A percentile compares a stretch with the other conserved stretches of the same genome.
Conservation (phyloP, 2,329 filamentous ascomycete genomes). For the Exserohilum turcica region DNA sequence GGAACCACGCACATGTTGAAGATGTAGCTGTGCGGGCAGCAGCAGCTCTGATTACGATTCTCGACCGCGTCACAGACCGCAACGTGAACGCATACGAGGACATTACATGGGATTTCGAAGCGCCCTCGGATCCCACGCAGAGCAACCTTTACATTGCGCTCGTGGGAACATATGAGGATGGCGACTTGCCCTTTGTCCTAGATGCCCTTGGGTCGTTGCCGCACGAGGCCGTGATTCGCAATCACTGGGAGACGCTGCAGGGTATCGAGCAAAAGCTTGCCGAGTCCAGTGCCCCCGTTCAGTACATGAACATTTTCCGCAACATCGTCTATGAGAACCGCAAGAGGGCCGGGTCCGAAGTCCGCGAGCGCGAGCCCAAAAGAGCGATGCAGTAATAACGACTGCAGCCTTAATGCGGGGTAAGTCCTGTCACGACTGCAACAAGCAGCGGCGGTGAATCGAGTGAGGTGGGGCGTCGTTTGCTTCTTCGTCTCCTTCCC, state of each 20-base stretch:
- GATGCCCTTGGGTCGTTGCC: slow-evolving; percentile 35
- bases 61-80: slow-evolving; percentile 40
- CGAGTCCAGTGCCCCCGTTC: slow-evolving; percentile 27
- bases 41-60: slow-evolving; percentile 38
- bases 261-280: slow-evolving; percentile 36
- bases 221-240: slow-evolving; percentile 38
- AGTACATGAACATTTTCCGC: slow-evolving; percentile 35
- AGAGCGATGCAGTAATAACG: slow-evolving; percentile 32
- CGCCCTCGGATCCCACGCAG: slow-evolving; percentile 29
- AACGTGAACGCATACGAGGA: slow-evolving; percentile 41
- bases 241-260: slow-evolving; percentile 36
- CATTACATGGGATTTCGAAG: slow-evolving; percentile 37
- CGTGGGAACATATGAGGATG: slow-evolving; percentile 28
- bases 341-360: slow-evolving; percentile 41
- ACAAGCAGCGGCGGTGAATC: neutral
- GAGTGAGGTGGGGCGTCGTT: slow-evolving; percentile 3
- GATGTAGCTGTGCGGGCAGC: slow-evolving; percentile 34
- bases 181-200: slow-evolving; percentile 35
- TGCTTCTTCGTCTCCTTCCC: neutral
- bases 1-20: slow-evolving; percentile 30
- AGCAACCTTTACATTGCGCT: slow-evolving; percentile 43
- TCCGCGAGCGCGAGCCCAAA: slow-evolving; percentile 37
- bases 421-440: neutral
- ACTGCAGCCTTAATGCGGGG: neutral
- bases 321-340: slow-evolving; percentile 37